Conservation (phyloP, 805 yeast genomes). For the Candida ficus region DNA sequence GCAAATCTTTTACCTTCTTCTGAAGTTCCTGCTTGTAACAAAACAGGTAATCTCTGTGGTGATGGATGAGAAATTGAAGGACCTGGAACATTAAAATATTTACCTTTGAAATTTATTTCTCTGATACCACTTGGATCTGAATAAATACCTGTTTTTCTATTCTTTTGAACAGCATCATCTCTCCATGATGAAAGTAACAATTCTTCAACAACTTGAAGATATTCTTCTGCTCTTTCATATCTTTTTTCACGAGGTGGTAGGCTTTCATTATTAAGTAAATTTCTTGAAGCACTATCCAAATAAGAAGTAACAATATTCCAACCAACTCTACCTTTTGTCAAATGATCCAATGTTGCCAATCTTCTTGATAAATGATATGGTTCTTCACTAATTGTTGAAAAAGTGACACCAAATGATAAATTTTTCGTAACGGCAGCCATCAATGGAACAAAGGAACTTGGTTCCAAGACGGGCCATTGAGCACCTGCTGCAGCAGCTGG, state of each 20-base stretch:
- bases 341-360: constrained; percentile 36
- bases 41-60: constrained; percentile 38
- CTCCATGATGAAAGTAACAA: constrained; percentile 39
- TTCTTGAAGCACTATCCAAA: constrained; percentile 34
- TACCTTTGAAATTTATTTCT: constrained; percentile 36
- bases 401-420: constrained; percentile 34
- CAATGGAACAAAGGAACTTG: constrained; percentile 32
- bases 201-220: constrained; percentile 35
- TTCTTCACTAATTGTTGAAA: constrained; percentile 34
- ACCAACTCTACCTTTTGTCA: constrained; percentile 37
- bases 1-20: constrained; percentile 36
- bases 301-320: constrained; percentile 39
- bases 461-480: no score
- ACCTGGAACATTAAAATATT: constrained; percentile 33
- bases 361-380: constrained; percentile 37
- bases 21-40: constrained; percentile 42
- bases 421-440: constrained; percentile 36
- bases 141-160: constrained; percentile 21
- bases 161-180: constrained; percentile 31
- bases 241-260: constrained; percentile 36
- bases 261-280: constrained; percentile 29
- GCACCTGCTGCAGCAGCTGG: no score
- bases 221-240: constrained; percentile 41
- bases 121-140: constrained; percentile 32
- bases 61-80: constrained; percentile 39